Base-by-base conservation (phyloP, 129 eudicot genomes). In the Mikania micrantha region DNA sequence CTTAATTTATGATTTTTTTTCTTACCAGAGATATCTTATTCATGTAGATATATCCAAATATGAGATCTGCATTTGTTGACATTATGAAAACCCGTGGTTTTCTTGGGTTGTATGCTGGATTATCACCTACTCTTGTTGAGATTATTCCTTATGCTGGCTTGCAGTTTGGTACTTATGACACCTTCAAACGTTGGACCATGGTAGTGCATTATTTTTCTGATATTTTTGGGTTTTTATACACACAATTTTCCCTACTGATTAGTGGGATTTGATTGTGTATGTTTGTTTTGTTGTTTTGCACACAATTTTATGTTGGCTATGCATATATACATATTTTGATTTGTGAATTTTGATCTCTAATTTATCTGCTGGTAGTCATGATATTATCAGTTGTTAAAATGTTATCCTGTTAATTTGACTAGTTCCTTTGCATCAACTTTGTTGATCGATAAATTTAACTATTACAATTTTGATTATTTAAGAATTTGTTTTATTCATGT, bases 141-240 rank as follows among this genome's bases (percentile, higher is more conserved):
- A 93, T 93, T 56, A 64, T 86, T 70, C 98, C 98, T 35, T 93
- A 93, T 69, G 98, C 98, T 54, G 98, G 98, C 19, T 78, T 93
- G 71, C 98, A 93, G 75, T 93, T 93, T 83, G 98, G 98, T 71
- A 88, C 96, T 10, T 93, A 88, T 63, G 98, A 93, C 60, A 84
- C 96, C n/a, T 88, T 93, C 54, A 93, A 93, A 80, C 91, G 98
- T 28, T 93, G 96, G 98, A 62, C 85, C 32, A 88, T 84, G 95
- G 98, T 92, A 83, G 60, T 72, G 2, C 36, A 56, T 56, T 27
- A 5, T 12, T 24, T 32, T 19, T 41, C 35, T 60, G 12, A 9
- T 66, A 49, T 6, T 28, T 47, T 58, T 9, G 19, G 22, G 54
- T 2, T 48, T 54, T 56, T 13, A 12, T 5, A 25, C 35, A 56